Conservation (phyloP, 1,284 basidiomycete species). For the Cryptococcus sp. region DNA sequence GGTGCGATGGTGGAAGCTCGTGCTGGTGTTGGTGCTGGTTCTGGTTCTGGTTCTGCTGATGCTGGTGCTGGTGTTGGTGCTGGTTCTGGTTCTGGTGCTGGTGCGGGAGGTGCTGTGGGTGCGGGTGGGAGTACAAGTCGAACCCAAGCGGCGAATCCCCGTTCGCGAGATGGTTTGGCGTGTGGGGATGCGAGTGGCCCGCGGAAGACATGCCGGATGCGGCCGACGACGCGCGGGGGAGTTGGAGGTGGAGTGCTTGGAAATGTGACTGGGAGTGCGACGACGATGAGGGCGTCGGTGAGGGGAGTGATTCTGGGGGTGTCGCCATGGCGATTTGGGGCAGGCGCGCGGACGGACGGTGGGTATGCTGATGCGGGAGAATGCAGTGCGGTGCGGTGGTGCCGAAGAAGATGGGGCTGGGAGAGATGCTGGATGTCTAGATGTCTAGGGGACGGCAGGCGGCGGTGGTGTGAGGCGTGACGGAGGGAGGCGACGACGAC, state of each 20-base stretch:
- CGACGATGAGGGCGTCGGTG: conserved; percentile 35
- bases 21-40: conserved; percentile 9
- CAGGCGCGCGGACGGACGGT: background rate
- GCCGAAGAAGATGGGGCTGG: no score
- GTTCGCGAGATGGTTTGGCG: conserved; percentile 6
- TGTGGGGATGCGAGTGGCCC: conserved; percentile 15
- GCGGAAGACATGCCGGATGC: conserved; percentile 16
- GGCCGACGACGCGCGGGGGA: conserved; percentile 19
- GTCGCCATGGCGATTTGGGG: conserved; percentile 24
- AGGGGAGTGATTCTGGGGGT: conserved; percentile 36
- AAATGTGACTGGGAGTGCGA: conserved; percentile 28
- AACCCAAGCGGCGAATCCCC: conserved; percentile 7
- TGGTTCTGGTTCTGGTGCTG: conserved; percentile 8
- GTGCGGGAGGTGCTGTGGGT: conserved; percentile 6
- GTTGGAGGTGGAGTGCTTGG: conserved; percentile 29
- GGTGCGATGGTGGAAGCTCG: background rate
- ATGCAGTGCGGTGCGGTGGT: no score
- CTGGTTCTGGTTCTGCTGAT: conserved; percentile 9
- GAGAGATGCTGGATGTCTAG: no score
- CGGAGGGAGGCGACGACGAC: no score
- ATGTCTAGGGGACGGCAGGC: no score
- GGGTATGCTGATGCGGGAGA: background rate
- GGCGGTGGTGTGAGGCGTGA: no score
- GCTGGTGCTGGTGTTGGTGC: conserved; percentile 6
- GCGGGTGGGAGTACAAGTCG: conserved; percentile 4